Evolutionary conservation across 371 early-diverging fungal species (phyloP), one percentile per base, ranked within the genome.

Genomic region (Syncephalastrum sp.): DNA sequence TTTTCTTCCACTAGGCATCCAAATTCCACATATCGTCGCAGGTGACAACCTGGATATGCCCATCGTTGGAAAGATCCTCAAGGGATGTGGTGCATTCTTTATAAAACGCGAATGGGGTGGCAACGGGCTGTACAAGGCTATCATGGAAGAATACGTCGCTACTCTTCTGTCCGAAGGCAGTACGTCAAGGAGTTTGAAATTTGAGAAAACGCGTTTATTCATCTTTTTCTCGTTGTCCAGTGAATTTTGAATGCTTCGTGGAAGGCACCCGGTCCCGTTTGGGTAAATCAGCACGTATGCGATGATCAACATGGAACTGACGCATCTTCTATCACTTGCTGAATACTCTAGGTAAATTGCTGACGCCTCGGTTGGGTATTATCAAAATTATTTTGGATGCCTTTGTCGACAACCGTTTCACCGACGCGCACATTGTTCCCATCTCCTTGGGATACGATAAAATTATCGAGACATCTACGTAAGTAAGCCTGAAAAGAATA

Each of bases 1-100:
- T 1, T 43, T 19, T 21, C 7, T 21, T 21, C 15, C 24, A 10
- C 16, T 42, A 69, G 77, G 77, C n/a, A 68, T 94, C 19, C 91
- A 90, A 24, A 69, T 93, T 23, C 95, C 95, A 24, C 91, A 91
- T 63, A 91, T 94, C 56, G 90, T 92, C 6, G 95, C 95, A 4
- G 95, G 95, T 13, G 90, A 94, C 53, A 94, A 94, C 71, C 65
- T 94, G 53, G 89, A 93, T 68, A 69, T 93, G 74, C 92, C 92
- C 4, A 54, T 87, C 16, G 80, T 93, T n/a, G 92, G 92, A 27
- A 72, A 67, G 42, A 53, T 90, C 0, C 69, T 93, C 50, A 83
- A 85, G 44, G 73, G 81, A 12, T 82, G 79, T 44, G 94, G 94
- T 3, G 95, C 93, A 0, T 89, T 93, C 60, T 94, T 85, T 60